Evolutionary conservation across 805 yeast species (phyloP).

Genomic region (Metschnikowia koreensis): DNA sequence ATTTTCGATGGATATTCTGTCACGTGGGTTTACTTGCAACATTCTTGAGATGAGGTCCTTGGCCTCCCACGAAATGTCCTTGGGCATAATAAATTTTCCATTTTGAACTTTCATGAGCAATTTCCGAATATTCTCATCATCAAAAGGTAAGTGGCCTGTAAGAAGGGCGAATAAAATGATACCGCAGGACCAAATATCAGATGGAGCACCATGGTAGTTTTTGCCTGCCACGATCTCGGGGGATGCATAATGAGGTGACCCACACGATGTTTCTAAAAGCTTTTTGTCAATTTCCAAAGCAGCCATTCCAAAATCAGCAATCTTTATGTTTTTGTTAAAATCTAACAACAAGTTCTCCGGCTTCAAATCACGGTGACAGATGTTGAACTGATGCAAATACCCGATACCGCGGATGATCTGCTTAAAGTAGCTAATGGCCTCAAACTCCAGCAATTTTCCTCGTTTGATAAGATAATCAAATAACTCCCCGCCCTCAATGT

Average conservation of each 20-base stretch:
- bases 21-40: conserved; percentile 77
- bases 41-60: conserved; percentile 78
- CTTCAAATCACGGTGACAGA: conserved; percentile 84
- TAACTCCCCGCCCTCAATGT: conserved; percentile 96
- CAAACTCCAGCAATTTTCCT: conserved; percentile 84
- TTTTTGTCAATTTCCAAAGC: conserved; percentile 84
- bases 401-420: conserved; percentile 82
- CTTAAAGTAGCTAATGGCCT: conserved; percentile 85
- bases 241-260: conserved; percentile 97
- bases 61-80: conserved; percentile 76
- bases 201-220: conserved; percentile 93
- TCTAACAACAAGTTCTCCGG: conserved; percentile 81
- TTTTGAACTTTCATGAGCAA: conserved; percentile 85
- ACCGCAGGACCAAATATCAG: conserved; percentile 98
- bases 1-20: conserved; percentile 74
- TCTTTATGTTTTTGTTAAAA: conserved; percentile 82
- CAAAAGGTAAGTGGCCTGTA: conserved; percentile 95
- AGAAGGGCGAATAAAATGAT: conserved; percentile 88
- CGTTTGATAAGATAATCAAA: conserved; percentile 87
- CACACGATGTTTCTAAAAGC: conserved; percentile 90
- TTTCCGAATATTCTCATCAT: conserved; percentile 90
- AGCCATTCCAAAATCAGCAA: conserved; percentile 99
- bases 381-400: conserved; percentile 81
- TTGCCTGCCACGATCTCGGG: conserved; percentile 97
- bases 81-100: conserved; percentile 84